Evolutionary conservation across 2,329 filamentous ascomycete genomes (phyloP), one percentile per base, ranked within the genome.

Genomic region (Arthrobotrys sinensis): DNA sequence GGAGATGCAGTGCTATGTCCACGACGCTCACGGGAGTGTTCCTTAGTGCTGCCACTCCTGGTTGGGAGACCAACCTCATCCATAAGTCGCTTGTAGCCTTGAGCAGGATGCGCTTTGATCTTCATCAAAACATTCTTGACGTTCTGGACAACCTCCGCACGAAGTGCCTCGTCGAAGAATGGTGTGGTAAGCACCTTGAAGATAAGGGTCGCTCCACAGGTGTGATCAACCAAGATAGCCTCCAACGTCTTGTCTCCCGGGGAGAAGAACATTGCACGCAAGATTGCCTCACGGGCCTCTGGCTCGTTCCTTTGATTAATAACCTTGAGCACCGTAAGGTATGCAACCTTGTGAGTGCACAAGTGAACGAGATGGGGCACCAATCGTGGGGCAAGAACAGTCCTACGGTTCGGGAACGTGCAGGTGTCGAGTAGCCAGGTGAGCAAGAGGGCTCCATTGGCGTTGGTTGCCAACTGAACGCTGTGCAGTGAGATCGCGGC

Each of bases 381-480:
- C 24, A 99, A 90, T 81, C 94, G 91, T 19, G 96, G 96, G 52
- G 96, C 94, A 69, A 99, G 88, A 32, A 98, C 94, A 24, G 93
- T 96, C 75, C 96, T 92, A 80, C 96, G 92, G 81, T 92, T 90
- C 40, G 95, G 94, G 86, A 98, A 97, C 12, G 92, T 97, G 88
- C 96, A 99, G 0, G 96, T 98, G 83, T 99, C 96, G 69, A 99
- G 87, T 88, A 98, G 96, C 96, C 96, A 99, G 10, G 96, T 99
- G 81, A 99, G 86, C 21, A 99, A 88, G 60, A 99, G 87, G 48
- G 96, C 96, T 36, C 96, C 96, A 82, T 99, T 99, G 57, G 94
- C 92, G 83, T 97, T 98, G 62, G 95, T 97, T 8, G 96, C 95
- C 79, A 99, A 88, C 85, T 97, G 94, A 28, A 97, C 95, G 82